Conservation (phyloP, 2,329 filamentous ascomycete genomes). For the Aurifilum marmelostoma region DNA sequence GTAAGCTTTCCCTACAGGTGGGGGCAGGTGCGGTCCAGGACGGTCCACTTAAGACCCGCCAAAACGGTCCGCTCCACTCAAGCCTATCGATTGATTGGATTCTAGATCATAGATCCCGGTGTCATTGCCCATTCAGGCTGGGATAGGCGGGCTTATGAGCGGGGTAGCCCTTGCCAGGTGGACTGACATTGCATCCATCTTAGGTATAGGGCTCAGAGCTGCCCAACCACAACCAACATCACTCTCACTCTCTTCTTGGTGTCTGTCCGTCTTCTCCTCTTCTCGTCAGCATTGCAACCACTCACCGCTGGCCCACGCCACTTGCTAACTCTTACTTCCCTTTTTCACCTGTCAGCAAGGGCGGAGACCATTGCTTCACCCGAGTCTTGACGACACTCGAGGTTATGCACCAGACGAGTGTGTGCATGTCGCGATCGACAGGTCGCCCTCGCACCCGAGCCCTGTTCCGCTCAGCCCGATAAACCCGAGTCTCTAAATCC, state of each 20-base stretch:
- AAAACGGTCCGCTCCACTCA: background rate
- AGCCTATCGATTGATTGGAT: constrained; percentile 1
- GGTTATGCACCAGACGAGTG: background rate
- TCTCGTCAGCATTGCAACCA: constrained; percentile 6
- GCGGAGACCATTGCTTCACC: background rate
- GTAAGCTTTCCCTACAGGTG: background rate
- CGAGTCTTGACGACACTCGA: background rate
- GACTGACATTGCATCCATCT: background rate
- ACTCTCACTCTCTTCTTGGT: background rate
- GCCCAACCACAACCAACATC: background rate
- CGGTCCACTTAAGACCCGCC: background rate
- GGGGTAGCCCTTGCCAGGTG: constrained; percentile 1
- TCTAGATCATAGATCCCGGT: constrained; percentile 5
- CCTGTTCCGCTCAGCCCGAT: background rate
- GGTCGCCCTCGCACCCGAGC: background rate
- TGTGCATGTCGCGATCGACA: background rate
- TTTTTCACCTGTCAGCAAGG: background rate
- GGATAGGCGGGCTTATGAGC: background rate
- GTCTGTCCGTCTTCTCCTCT: background rate
- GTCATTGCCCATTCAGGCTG: background rate
- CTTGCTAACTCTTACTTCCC: background rate
- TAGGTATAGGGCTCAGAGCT: background rate
- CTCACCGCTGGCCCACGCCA: constrained; percentile 23
- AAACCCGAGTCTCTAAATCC: background rate
- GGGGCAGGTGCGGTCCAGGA: background rate